Evolutionary conservation across 306 rosid species (phyloP).

Genomic region (Lathyrus oleraceus): DNA sequence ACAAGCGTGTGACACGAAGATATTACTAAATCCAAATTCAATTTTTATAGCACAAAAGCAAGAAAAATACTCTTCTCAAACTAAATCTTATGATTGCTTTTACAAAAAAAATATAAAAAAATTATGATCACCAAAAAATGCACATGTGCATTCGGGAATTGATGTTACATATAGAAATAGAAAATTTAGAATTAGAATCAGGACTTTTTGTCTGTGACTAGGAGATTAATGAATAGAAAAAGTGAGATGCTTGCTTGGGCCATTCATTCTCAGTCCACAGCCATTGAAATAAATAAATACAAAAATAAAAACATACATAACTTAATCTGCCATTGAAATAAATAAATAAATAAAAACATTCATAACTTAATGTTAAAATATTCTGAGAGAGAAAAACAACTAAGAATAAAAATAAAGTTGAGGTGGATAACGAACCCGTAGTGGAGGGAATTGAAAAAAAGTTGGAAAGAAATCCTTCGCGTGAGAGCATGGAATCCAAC

Average conservation of each 20-base stretch:
- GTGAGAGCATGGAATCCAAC: conserved; percentile 79
- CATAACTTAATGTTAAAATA: neutral
- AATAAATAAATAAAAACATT: neutral
- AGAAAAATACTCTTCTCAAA: conserved; percentile 1
- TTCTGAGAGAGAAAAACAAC: neutral
- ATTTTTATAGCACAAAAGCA: conserved; percentile 11
- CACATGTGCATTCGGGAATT: conserved; percentile 30
- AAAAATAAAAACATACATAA: neutral
- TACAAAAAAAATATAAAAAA: neutral
- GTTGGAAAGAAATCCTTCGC: conserved; percentile 52
- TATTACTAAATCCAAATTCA: conserved; percentile 23
- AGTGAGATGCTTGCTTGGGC: conserved; percentile 26
- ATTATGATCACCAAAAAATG: neutral
- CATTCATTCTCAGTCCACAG: conserved; percentile 23
- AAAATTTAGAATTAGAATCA: conserved; percentile 14
- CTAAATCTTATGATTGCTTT: conserved; percentile 11
- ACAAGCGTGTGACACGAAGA: neutral
- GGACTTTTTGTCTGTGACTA: conserved; percentile 24
- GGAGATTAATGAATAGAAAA: conserved; percentile 8
- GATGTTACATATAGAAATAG: neutral
- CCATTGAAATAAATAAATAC: conserved; percentile 15
- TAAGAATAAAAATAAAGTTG: neutral
- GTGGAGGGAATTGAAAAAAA: conserved; percentile 40
- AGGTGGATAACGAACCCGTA: conserved; percentile 51
- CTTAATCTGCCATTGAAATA: conserved; percentile 6